phyloP scores from a whole-genome alignment of 2,329 filamentous ascomycete species.

The Aureobasidium subglaciale region DNA sequence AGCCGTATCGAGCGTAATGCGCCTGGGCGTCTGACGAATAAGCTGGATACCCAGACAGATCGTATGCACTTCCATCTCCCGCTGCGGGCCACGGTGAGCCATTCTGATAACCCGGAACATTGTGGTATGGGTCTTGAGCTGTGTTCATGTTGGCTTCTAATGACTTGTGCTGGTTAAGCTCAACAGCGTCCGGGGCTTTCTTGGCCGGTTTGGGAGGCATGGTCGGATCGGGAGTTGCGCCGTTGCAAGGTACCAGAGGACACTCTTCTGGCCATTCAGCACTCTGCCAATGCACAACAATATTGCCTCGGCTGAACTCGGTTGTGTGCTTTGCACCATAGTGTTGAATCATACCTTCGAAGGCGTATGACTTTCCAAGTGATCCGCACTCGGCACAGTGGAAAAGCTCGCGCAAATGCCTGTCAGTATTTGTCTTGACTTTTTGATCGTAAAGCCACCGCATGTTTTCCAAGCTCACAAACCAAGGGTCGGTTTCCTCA shows the following conservation, averaged over 20 bases:
- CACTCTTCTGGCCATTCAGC: slow-evolving; percentile 70
- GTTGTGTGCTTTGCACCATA: slow-evolving; percentile 75
- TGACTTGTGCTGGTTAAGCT: not conserved
- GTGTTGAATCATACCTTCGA: slow-evolving; percentile 75
- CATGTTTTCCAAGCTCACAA: slow-evolving; percentile 73
- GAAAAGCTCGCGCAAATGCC: slow-evolving; percentile 64
- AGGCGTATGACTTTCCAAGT: slow-evolving; percentile 61
- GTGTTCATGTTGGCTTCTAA: not conserved
- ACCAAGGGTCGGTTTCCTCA: slow-evolving; percentile 20
- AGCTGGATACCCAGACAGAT: not conserved
- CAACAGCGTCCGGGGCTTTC: not conserved
- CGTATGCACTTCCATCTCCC: too few relatives aligned
- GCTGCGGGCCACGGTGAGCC: too few relatives aligned
- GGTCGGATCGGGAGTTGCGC: not conserved
- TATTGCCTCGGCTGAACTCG: slow-evolving; percentile 60
- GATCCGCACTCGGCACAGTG: slow-evolving; percentile 57
- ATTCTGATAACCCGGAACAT: not conserved
- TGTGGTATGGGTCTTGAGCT: not conserved
- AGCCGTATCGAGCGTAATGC: not conserved
- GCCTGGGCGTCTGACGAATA: not conserved
- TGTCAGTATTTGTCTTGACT: slow-evolving; percentile 62
- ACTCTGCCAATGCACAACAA: slow-evolving; percentile 68
- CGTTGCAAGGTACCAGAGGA: slow-evolving; percentile 51
- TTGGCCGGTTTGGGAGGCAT: not conserved
- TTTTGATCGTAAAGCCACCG: slow-evolving; percentile 77